Conservation (phyloP, 2,329 filamentous ascomycete genomes). For the Colletotrichum sojae region DNA sequence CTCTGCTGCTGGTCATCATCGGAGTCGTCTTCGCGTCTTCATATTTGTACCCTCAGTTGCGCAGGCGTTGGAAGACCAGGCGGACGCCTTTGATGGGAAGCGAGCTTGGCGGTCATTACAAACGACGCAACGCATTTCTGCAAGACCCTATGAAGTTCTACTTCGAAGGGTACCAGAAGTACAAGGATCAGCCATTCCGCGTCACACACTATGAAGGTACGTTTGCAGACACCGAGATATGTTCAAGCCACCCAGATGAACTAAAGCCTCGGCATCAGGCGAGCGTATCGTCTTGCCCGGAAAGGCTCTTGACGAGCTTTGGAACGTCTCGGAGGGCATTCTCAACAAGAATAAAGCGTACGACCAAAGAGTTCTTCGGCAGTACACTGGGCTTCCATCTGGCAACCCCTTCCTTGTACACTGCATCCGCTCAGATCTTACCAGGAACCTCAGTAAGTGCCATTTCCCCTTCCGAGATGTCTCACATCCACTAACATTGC, state of each 20-base stretch:
- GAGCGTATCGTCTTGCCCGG: constrained; percentile 20
- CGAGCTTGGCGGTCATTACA: constrained; percentile 21
- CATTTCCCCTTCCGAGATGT: neutral
- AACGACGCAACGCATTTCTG: constrained; percentile 22
- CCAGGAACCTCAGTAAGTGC: constrained; percentile 15
- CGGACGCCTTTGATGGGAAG: constrained; percentile 22
- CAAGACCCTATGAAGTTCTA: constrained; percentile 24
- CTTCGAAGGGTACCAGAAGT: constrained; percentile 17
- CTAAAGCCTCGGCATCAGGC: neutral
- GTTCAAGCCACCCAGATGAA: too few species aligned
- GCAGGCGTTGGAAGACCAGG: neutral
- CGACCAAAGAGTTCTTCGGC: constrained; percentile 27
- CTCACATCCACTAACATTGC: neutral
- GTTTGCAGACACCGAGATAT: too few species aligned
- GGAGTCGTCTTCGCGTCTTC: neutral
- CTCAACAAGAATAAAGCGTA: constrained; percentile 30
- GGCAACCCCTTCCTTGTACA: constrained; percentile 27
- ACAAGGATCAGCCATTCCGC: constrained; percentile 7
- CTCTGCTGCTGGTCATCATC: constrained; percentile 4
- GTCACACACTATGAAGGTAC: constrained; percentile 29
- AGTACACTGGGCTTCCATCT: constrained; percentile 28
- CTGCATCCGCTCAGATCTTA: constrained; percentile 29
- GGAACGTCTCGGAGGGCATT: constrained; percentile 24
- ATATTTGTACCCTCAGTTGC: constrained; percentile 8
- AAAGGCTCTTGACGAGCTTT: constrained; percentile 24